These are phyloP conservation scores for Acanthamoeba healyi DNA, from an alignment of 208 protist species.

Conservation along the genomic window DNA sequence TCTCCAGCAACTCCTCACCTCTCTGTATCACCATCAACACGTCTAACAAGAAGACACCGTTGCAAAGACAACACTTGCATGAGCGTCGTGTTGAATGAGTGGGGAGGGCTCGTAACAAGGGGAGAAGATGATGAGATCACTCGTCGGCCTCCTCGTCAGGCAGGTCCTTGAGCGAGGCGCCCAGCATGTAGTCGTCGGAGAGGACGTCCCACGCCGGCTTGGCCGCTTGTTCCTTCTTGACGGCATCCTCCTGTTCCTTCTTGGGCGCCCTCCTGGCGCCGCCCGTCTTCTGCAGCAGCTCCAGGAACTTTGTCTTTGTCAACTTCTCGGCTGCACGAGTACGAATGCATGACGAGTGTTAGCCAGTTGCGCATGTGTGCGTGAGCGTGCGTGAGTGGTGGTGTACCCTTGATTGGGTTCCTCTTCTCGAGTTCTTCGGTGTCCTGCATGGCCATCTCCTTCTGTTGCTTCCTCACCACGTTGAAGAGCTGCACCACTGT, in stretches of 20 bases:
- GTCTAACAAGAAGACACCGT: no score
- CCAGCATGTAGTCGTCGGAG: conserved; percentile 71
- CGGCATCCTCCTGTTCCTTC: conserved; percentile 10
- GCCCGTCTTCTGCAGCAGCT: conserved; percentile 57
- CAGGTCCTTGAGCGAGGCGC: conserved; percentile 43
- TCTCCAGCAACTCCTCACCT: no score
- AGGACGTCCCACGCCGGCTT: conserved; percentile 66
- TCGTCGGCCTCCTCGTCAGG: conserved; percentile 10
- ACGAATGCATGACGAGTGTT: no score
- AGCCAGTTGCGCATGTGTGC: no score
- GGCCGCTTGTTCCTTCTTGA: not conserved
- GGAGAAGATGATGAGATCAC: no score
- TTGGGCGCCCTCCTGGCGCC: not conserved
- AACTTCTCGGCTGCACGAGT: conserved; percentile 24
- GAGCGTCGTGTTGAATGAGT: no score
- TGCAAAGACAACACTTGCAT: no score
- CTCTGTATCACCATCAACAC: no score
- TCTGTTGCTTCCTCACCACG: conserved; percentile 45
- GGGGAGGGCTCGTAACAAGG: no score
- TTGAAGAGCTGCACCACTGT: conserved; percentile 65
- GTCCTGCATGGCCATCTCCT: not conserved
- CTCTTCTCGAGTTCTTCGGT: conserved; percentile 4
- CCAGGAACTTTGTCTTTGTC: conserved; percentile 70
- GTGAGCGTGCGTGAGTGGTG: not conserved
- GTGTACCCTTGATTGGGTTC: not conserved